Evolutionary conservation across 306 rosid genomes (phyloP), one percentile per base, ranked within the genome.

Genomic region (Myrica gale): DNA sequence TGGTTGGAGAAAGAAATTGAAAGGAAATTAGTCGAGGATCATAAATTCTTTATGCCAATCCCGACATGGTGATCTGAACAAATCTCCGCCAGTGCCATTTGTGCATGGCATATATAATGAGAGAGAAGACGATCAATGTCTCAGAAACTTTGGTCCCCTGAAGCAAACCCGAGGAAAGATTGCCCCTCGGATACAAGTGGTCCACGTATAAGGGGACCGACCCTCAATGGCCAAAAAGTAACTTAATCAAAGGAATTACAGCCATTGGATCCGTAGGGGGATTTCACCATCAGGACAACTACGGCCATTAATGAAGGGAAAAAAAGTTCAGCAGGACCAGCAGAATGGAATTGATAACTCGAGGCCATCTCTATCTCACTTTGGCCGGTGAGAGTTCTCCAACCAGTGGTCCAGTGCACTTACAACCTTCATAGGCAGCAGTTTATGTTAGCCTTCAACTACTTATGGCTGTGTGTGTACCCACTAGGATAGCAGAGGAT

Each of bases 401-500:
- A 45, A 74, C 78, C 66, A 78, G 79, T 76, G 90, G 90, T 66
- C 90, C 89, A 75, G 26, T 61, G 23, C 11, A 13, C 76, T 85
- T 67, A 37, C 42, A 75, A 87, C 77, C 85, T 13, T 17, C 11
- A 8, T 1, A 32, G 37, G 9, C 74, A 72, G 46, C 79, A 78
- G 80, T 82, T 88, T 79, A 82, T 88, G 88, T 85, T 79, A 76
- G 82, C 83, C 85, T 72, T 80, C 82, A 76, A 82, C 77, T 46
- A 56, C 74, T 77, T 56, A 78, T 77, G 73, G 43, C 67, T 26
- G 12, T 9, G 42, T 60, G n/a, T 8, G 12, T 9, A 41, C 39
- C 32, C 78, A 8, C 21, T 50, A 1, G 68, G 46, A 8, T 4
- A 54, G 5, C 1, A 55, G 68, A 45, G 57, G 44, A 43, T 76